Base-by-base conservation (phyloP, 768 basidiomycete species). In the Termitomyces sp. region DNA sequence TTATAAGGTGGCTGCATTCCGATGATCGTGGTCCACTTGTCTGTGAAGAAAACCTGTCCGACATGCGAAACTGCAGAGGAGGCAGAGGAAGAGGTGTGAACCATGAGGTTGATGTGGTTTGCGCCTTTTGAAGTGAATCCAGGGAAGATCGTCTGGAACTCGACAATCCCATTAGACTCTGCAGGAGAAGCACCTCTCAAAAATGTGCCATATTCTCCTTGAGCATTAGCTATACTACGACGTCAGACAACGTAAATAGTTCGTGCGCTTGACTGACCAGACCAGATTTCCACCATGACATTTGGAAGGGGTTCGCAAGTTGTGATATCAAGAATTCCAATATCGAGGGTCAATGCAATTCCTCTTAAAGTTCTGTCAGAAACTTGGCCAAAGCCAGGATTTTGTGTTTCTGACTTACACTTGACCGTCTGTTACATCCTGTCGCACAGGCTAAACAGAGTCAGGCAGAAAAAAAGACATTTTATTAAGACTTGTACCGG, bases 1-100 rank as follows among this genome's bases (percentile, higher is more conserved):
- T 59, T 65, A 62, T 76, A 76, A 7, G 69, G 65, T 8, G 64
- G 53, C 15, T 65, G 65, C 51, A 60, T 65, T 56, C 65, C 60
- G 22, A 75, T 66, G 28, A 68, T 63, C 3, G 66, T 64, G 34
- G 68, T 73, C 72, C 71, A 73, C 22, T 56, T 57, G 49, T 76
- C 75, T 8, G 69, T 69, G 65, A 77, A 77, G 69, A 75, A 77
- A 16, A 76, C 60, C 49, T 72, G 73, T 8, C 76, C 76, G 44
- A 68, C 64, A 60, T 77, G 75, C 9, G 64, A 51, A 10, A 71
- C 64, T 1, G 55, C 49, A 5, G 69, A 69, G 18, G 67, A 64
- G 26, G 65, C 53, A 24, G 66, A 64, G n/a, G 70, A 66, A 33
- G 65, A 58, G 28, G 64, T 60, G 62, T 72, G 71, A 7, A 76